These are phyloP conservation scores for Umbelopsis ramanniana DNA, from an alignment of 192 early-diverging fungal species.

Conservation along the genomic window DNA sequence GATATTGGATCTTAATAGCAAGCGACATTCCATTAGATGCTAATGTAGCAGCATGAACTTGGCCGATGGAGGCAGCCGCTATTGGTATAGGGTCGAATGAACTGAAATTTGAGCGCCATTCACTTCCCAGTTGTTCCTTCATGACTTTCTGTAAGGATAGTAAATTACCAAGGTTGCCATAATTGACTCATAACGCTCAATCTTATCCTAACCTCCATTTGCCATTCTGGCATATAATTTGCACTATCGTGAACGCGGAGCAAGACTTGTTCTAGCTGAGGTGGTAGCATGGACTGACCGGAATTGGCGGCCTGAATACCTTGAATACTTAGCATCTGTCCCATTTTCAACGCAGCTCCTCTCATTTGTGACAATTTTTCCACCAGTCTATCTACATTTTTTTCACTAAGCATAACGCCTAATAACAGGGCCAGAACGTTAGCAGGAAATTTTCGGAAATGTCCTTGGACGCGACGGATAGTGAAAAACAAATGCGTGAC, in stretches of 20 bases:
- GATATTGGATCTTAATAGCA: constrained; percentile 97
- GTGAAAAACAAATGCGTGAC: too few species aligned
- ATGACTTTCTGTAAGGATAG: constrained; percentile 57
- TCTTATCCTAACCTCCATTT: constrained; percentile 67
- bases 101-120: constrained; percentile 73
- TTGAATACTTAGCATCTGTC: constrained; percentile 98
- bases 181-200: not conserved
- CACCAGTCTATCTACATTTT: constrained; percentile 88
- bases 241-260: constrained; percentile 91
- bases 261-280: constrained; percentile 81
- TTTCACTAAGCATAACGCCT: constrained; percentile 66
- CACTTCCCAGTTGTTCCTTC: constrained; percentile 64
- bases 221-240: constrained; percentile 92
- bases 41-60: constrained; percentile 73
- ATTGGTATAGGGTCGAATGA: constrained; percentile 83
- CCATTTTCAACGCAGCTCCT: constrained; percentile 95
- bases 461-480: too few species aligned
- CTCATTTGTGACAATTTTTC: constrained; percentile 88
- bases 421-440: not conserved
- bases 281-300: constrained; percentile 67
- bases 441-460: not conserved
- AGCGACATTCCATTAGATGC: constrained; percentile 53
- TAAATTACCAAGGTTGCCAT: not conserved
- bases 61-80: constrained; percentile 91
- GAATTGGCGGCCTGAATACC: constrained; percentile 51